A percentile compares a stretch with the other conserved stretches of the same genome.
Evolutionary conservation across 169 alveolate species (phyloP).

Genomic region (Babesia ovata): DNA sequence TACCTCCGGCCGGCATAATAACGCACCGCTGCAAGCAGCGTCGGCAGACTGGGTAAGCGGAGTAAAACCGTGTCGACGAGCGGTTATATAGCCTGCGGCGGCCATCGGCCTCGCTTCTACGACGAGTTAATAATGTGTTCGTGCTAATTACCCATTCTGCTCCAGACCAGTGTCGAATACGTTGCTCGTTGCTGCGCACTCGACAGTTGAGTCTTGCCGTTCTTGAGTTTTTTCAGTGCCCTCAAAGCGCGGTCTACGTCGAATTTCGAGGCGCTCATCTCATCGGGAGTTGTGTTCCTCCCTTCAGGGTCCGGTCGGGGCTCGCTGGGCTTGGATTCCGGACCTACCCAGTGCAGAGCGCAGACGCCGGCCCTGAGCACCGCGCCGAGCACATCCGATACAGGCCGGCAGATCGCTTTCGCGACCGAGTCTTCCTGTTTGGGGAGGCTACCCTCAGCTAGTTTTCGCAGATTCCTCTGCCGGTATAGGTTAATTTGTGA

Average conservation of each 20-base stretch:
- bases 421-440: neutral
- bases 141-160: slow-evolving; percentile 1
- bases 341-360: neutral
- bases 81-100: neutral
- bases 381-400: neutral
- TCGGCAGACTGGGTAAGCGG: too few relatives aligned
- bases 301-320: neutral
- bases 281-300: slow-evolving; percentile 45
- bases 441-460: neutral
- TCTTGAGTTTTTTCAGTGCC: slow-evolving; percentile 12
- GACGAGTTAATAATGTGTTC: neutral
- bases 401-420: neutral
- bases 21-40: too few relatives aligned
- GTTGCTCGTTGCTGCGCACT: neutral
- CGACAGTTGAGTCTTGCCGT: neutral
- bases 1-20: too few relatives aligned
- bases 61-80: too few relatives aligned
- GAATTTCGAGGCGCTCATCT: slow-evolving; percentile 53
- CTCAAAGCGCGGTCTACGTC: slow-evolving; percentile 37
- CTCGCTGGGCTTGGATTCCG: neutral
- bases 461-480: slow-evolving; percentile 2
- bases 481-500: slow-evolving; percentile 17
- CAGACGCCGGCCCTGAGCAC: neutral
- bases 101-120: neutral
- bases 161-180: slow-evolving; percentile 2